phyloP scores from a whole-genome alignment of 2,329 filamentous ascomycete genomes.

The Pezicula neosporulosa region DNA sequence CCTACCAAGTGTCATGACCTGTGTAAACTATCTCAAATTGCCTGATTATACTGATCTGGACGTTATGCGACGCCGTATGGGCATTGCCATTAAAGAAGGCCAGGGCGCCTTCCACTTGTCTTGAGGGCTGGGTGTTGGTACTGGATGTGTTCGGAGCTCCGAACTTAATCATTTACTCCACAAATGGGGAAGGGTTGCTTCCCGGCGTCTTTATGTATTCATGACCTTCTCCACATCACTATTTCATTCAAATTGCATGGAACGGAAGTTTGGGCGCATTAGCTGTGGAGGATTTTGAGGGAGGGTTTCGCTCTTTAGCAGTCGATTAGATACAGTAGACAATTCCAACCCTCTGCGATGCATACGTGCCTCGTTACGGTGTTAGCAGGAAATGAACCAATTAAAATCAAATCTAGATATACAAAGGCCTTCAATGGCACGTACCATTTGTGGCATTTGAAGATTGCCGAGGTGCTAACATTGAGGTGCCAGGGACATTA shows the following conservation, averaged over 20 bases:
- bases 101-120: slow-evolving; percentile 98
- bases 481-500: no score
- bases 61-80: slow-evolving; percentile 73
- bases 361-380: no score
- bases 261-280: slow-evolving; percentile 30
- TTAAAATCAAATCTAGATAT: no score
- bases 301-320: slow-evolving; percentile 13
- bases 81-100: slow-evolving; percentile 86
- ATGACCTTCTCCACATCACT: slow-evolving; percentile 14
- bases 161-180: slow-evolving; percentile 16
- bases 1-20: slow-evolving; percentile 99
- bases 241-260: slow-evolving; percentile 29
- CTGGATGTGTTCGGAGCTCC: slow-evolving; percentile 6
- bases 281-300: slow-evolving; percentile 15
- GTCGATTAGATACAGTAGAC: slow-evolving; percentile 23
- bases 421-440: no score
- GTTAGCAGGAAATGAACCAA: no score
- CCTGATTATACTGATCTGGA: slow-evolving; percentile 85
- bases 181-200: slow-evolving; percentile 15
- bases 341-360: neutral
- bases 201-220: slow-evolving; percentile 23
- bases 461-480: no score
- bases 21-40: slow-evolving; percentile 97
- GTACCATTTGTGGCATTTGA: no score
- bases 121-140: slow-evolving; percentile 36